phyloP scores from a whole-genome alignment of 1,284 basidiomycete genomes.

The Agroathelia rolfsii region DNA sequence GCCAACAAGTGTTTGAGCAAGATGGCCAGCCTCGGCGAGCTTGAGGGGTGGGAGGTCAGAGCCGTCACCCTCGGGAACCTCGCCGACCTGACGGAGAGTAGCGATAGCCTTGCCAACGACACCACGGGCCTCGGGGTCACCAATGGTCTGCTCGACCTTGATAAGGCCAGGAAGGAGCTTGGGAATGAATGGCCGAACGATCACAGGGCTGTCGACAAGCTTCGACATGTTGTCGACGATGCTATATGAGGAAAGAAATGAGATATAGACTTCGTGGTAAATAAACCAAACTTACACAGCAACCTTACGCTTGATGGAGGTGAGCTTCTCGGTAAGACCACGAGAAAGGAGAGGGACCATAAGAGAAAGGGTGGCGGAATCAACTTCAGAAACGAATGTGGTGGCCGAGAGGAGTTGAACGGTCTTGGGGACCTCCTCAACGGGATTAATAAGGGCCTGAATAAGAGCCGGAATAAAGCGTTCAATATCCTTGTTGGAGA shows the following conservation, averaged over 20 bases:
- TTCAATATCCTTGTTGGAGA: constrained; percentile 99
- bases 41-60: constrained; percentile 83
- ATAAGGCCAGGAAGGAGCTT: constrained; percentile 90
- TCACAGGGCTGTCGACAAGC: constrained; percentile 91
- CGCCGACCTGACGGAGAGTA: constrained; percentile 88
- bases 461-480: constrained; percentile 96
- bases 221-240: constrained; percentile 99
- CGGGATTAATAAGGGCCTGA: constrained; percentile 96
- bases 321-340: constrained; percentile 92
- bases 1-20: constrained; percentile 55
- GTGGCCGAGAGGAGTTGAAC: constrained; percentile 96
- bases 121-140: constrained; percentile 91
- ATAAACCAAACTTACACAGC: constrained; percentile 58
- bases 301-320: constrained; percentile 93
- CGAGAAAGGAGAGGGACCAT: constrained; percentile 97
- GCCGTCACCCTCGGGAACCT: constrained; percentile 80
- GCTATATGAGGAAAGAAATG: constrained; percentile 27
- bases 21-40: constrained; percentile 57
- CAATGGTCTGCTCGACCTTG: constrained; percentile 87
- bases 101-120: constrained; percentile 84
- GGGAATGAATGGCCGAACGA: constrained; percentile 93
- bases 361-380: constrained; percentile 95
- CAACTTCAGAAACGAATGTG: constrained; percentile 99
- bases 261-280: constrained; percentile 10
- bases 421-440: constrained; percentile 97